These are phyloP conservation scores for Trichosporon sp. DNA, from an alignment of 1,284 basidiomycete species.

Conservation along the genomic window DNA sequence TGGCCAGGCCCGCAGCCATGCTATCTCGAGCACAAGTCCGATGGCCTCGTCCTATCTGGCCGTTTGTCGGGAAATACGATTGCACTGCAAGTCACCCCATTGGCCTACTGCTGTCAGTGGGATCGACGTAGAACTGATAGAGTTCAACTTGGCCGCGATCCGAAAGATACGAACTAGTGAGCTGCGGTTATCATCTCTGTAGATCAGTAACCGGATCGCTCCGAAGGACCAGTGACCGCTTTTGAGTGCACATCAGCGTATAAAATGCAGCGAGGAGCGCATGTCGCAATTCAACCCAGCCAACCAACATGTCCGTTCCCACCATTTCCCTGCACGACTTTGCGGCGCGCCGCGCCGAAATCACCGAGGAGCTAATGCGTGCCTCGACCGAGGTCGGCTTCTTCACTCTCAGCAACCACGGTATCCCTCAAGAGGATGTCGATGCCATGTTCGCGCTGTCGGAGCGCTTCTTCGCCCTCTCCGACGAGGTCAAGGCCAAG, in stretches of 20 bases:
- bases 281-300: not conserved
- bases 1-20: not conserved
- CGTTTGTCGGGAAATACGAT: not conserved
- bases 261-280: not conserved
- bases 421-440: slow-evolving; percentile 26
- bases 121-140: not conserved
- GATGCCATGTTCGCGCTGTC: slow-evolving; percentile 27
- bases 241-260: not conserved
- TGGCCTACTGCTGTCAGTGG: not conserved
- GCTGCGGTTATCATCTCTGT: not conserved
- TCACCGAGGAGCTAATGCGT: slow-evolving; percentile 39
- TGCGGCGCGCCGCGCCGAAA: slow-evolving; percentile 39
- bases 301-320: slow-evolving; percentile 32
- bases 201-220: not conserved
- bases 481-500: slow-evolving; percentile 26
- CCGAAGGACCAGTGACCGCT: no score
- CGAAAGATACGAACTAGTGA: slow-evolving; percentile 1
- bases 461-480: slow-evolving; percentile 29
- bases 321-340: slow-evolving; percentile 45
- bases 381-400: slow-evolving; percentile 45
- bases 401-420: slow-evolving; percentile 33
- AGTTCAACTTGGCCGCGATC: not conserved
- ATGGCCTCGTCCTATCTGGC: not conserved
- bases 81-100: not conserved
- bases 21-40: not conserved